phyloP scores from a whole-genome alignment of 2,329 filamentous ascomycete genomes.

The Beauveria sp. region DNA sequence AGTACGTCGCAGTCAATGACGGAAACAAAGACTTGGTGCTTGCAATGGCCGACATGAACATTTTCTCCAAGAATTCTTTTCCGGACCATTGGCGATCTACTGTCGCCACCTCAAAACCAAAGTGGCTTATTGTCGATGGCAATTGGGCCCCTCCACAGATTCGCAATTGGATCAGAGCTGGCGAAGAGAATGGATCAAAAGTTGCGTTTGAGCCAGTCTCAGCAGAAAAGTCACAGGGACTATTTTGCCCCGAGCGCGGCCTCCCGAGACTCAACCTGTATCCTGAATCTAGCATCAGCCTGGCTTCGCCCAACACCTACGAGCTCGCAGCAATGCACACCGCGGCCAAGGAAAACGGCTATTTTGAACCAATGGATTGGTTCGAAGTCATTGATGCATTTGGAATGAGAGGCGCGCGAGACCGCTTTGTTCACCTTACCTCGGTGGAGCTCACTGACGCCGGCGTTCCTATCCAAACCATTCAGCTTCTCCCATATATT shows the following conservation, averaged over 20 bases:
- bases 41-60: constrained; percentile 93
- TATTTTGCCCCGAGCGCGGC: constrained; percentile 47
- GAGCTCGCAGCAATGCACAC: constrained; percentile 76
- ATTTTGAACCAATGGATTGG: constrained; percentile 67
- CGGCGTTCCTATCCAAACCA: constrained; percentile 73
- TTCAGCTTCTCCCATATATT: constrained; percentile 83
- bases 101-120: constrained; percentile 50
- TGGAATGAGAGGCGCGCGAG: constrained; percentile 65
- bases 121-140: constrained; percentile 76
- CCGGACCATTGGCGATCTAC: constrained; percentile 52
- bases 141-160: constrained; percentile 72
- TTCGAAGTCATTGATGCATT: constrained; percentile 74
- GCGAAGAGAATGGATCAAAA: constrained; percentile 45
- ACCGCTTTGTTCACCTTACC: constrained; percentile 64
- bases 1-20: constrained; percentile 89
- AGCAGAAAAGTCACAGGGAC: constrained; percentile 62
- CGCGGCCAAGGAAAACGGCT: constrained; percentile 56
- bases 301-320: constrained; percentile 75
- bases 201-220: constrained; percentile 89
- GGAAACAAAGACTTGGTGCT: constrained; percentile 74
- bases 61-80: constrained; percentile 55
- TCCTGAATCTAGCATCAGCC: constrained; percentile 57
- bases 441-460: constrained; percentile 61
- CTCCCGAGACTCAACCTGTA: constrained; percentile 41
- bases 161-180: constrained; percentile 58